Conservation (phyloP, 2,329 filamentous ascomycete genomes). For the Claviceps sp. region DNA sequence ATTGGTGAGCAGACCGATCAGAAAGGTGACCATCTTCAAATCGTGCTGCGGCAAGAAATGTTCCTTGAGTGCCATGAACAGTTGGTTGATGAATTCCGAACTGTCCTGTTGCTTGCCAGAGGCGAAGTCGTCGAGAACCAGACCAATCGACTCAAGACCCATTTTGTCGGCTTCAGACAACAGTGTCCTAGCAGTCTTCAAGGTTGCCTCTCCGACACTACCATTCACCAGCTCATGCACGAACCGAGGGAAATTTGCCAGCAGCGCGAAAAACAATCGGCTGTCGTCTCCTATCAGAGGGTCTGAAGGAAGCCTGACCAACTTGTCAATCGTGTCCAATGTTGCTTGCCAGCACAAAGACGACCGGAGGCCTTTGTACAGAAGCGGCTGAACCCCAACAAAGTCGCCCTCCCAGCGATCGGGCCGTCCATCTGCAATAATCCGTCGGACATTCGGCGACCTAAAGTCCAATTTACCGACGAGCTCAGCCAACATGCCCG, state of each 20-base stretch:
- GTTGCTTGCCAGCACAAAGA: slow-evolving; percentile 69
- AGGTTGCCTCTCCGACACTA: slow-evolving; percentile 38
- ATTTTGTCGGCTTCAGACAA: slow-evolving; percentile 61
- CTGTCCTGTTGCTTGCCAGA: slow-evolving; percentile 51
- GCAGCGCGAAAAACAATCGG: slow-evolving; percentile 69
- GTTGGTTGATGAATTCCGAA: slow-evolving; percentile 63
- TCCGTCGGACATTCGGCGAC: slow-evolving; percentile 51
- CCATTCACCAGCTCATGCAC: slow-evolving; percentile 63
- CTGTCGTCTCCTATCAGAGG: slow-evolving; percentile 69
- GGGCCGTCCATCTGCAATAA: slow-evolving; percentile 67
- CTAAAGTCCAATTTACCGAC: slow-evolving; percentile 72
- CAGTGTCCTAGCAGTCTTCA: slow-evolving; percentile 55
- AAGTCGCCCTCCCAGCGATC: slow-evolving; percentile 81
- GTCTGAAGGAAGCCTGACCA: slow-evolving; percentile 68
- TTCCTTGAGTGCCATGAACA: slow-evolving; percentile 60
- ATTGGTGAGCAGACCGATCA: slow-evolving; percentile 86
- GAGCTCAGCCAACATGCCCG: slow-evolving; percentile 82
- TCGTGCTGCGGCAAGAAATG: slow-evolving; percentile 74
- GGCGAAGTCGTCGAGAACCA: slow-evolving; percentile 57
- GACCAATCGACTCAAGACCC: slow-evolving; percentile 51
- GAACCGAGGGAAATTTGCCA: slow-evolving; percentile 86
- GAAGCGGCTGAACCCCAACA: slow-evolving; percentile 69
- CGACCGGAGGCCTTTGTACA: slow-evolving; percentile 88
- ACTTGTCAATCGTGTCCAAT: slow-evolving; percentile 60
- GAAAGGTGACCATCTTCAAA: slow-evolving; percentile 72